These are phyloP conservation scores for Curvularia eragrostidis DNA, from an alignment of 2,329 filamentous ascomycete species.

Conservation along the genomic window DNA sequence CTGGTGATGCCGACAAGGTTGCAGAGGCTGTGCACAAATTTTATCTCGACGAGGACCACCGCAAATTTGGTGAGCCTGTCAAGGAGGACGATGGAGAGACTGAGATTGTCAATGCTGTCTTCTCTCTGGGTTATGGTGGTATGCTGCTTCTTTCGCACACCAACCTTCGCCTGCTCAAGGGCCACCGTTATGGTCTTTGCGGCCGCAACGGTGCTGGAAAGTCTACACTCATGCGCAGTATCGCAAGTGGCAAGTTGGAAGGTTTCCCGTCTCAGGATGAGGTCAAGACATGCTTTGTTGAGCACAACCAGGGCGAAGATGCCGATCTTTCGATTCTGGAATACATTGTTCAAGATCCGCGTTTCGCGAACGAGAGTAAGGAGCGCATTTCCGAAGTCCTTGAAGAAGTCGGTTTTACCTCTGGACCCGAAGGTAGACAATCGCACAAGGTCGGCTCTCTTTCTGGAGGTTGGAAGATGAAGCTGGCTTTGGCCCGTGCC, in stretches of 20 bases:
- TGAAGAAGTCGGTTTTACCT: constrained; percentile 90
- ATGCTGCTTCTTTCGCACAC: constrained; percentile 97
- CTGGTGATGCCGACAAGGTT: constrained; percentile 68
- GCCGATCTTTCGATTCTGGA: constrained; percentile 95
- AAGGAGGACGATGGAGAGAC: constrained; percentile 91
- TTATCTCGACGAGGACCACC: constrained; percentile 83
- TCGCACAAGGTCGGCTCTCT: constrained; percentile 89
- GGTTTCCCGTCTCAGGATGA: constrained; percentile 93
- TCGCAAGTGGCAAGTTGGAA: constrained; percentile 93
- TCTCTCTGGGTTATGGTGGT: constrained; percentile 95
- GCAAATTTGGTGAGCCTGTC: constrained; percentile 82
- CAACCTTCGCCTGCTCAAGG: constrained; percentile 91
- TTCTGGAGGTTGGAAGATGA: constrained; percentile 99
- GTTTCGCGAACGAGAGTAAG: constrained; percentile 76
- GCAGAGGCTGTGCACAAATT: constrained; percentile 76
- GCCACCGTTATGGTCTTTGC: constrained; percentile 95
- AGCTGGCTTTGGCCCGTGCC: constrained; percentile 91
- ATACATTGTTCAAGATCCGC: constrained; percentile 88
- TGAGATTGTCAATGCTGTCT: constrained; percentile 97
- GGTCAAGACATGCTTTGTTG: constrained; percentile 94
- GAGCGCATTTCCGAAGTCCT: constrained; percentile 86
- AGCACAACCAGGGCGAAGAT: constrained; percentile 98
- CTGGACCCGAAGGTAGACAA: constrained; percentile 87
- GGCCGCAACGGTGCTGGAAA: constrained; percentile 97
- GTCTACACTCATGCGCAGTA: constrained; percentile 98